Conservation (phyloP, 176 grass and related monocot species). For the Miscanthus lutarioriparius region DNA sequence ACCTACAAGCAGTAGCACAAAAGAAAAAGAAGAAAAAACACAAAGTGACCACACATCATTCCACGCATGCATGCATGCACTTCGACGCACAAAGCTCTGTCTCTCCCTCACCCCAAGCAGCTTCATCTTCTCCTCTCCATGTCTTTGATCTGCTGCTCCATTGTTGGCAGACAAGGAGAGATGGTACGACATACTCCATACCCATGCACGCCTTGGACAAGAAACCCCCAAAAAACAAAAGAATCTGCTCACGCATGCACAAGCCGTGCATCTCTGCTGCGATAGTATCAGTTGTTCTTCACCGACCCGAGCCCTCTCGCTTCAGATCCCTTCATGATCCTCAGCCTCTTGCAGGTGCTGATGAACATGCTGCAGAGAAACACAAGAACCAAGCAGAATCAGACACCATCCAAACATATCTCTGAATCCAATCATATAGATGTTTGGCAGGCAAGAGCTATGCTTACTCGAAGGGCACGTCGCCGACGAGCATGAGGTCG, state of each 20-base stretch:
- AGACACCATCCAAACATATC: not conserved
- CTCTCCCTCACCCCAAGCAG: not conserved
- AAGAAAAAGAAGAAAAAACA: not conserved
- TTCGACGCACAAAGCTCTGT: constrained; percentile 7
- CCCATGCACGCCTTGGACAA: not conserved
- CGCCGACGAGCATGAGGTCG: constrained; percentile 86
- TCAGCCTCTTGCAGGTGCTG: constrained; percentile 84
- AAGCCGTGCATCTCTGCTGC: constrained; percentile 4
- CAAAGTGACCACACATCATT: constrained; percentile 29
- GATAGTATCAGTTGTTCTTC: not conserved
- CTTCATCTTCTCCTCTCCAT: not conserved
- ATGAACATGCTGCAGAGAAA: constrained; percentile 66
- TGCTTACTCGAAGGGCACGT: constrained; percentile 87
- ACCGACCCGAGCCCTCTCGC: constrained; percentile 55
- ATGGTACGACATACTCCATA: not conserved
- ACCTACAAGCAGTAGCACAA: not conserved
- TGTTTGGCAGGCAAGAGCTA: not conserved
- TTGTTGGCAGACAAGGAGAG: not conserved
- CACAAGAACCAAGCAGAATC: not conserved
- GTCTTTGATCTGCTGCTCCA: not conserved
- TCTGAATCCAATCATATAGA: not conserved
- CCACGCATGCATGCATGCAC: constrained; percentile 19
- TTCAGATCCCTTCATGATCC: constrained; percentile 93
- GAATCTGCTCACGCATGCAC: constrained; percentile 43
- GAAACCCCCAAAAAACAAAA: constrained; percentile 45